Evolutionary conservation across 106 monocot genomes (phyloP).

Genomic region (Posidonia australis): DNA sequence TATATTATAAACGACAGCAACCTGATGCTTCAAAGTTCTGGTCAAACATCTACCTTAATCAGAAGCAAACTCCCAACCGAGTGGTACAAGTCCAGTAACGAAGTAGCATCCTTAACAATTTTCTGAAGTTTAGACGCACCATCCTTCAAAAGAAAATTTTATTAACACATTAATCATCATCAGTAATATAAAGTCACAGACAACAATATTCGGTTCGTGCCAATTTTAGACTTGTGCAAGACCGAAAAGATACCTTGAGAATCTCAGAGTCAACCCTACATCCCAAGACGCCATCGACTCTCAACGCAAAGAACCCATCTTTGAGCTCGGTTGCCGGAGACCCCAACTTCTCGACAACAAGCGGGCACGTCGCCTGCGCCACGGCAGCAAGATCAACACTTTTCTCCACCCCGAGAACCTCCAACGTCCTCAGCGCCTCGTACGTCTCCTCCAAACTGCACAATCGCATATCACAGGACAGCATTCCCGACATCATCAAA

Average conservation of each 20-base stretch:
- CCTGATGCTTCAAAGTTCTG: background rate
- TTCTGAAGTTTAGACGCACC: conserved; percentile 39
- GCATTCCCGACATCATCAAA: background rate
- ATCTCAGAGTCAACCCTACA: conserved; percentile 35
- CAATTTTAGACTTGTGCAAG: too few relatives aligned
- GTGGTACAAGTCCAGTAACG: conserved; percentile 52
- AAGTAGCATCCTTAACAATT: conserved; percentile 42
- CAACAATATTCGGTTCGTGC: background rate
- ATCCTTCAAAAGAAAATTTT: conserved; percentile 34
- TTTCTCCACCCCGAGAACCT: conserved; percentile 55
- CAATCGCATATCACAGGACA: background rate
- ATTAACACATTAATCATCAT: background rate
- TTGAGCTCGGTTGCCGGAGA: conserved; percentile 31
- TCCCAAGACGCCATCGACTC: conserved; percentile 41
- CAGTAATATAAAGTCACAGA: too few relatives aligned
- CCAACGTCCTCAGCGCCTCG: conserved; percentile 62
- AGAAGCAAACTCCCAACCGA: conserved; percentile 52
- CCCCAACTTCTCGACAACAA: conserved; percentile 34
- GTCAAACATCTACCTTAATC: conserved; percentile 48
- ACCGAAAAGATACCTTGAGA: conserved; percentile 31
- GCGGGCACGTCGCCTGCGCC: conserved; percentile 25
- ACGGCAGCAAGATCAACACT: conserved; percentile 18
- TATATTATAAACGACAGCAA: background rate
- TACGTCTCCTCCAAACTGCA: conserved; percentile 81
- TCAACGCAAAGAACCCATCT: conserved; percentile 60